Conservation (phyloP, 352 stramenopile genomes). For the Aphanomyces cochlioides region DNA sequence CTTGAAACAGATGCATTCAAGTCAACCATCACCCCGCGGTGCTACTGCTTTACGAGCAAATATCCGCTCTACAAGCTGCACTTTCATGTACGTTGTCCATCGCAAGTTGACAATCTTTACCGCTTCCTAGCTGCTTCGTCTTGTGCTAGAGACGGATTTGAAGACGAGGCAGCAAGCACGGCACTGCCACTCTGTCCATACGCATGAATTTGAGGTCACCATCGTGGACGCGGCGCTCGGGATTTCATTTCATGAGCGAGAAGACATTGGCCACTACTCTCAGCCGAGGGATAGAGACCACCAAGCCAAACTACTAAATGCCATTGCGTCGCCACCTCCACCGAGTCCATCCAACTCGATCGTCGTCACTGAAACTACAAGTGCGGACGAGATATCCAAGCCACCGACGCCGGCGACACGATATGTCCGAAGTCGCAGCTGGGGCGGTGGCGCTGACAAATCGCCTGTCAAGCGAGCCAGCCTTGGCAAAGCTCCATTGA, state of each 20-base stretch:
- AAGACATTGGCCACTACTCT: neutral
- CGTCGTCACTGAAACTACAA: neutral
- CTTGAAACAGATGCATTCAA: conserved; percentile 17
- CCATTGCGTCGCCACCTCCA: conserved; percentile 9
- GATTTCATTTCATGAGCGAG: neutral
- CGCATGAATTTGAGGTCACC: neutral
- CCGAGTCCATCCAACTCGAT: neutral
- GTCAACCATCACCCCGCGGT: conserved; percentile 50
- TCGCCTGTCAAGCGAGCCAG: too few species aligned
- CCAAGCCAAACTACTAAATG: conserved; percentile 9
- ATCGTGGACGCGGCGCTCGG: neutral
- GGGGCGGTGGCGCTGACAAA: neutral
- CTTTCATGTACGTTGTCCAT: conserved; percentile 52
- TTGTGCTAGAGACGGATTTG: conserved; percentile 66
- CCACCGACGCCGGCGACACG: neutral
- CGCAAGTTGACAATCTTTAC: neutral
- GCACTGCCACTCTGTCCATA: too few species aligned
- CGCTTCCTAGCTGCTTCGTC: conserved; percentile 47
- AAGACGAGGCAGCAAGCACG: conserved; percentile 36
- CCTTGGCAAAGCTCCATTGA: neutral
- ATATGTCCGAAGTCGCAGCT: conserved; percentile 18
- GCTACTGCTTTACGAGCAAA: conserved; percentile 84
- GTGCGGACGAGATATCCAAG: neutral
- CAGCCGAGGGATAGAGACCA: neutral
- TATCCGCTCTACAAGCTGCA: conserved; percentile 85